A percentile compares a stretch with the other conserved stretches of the same genome.
These are phyloP conservation scores for Tetrahymena thermophila DNA, from an alignment of 73 alveolate species.

Conservation along the genomic window DNA sequence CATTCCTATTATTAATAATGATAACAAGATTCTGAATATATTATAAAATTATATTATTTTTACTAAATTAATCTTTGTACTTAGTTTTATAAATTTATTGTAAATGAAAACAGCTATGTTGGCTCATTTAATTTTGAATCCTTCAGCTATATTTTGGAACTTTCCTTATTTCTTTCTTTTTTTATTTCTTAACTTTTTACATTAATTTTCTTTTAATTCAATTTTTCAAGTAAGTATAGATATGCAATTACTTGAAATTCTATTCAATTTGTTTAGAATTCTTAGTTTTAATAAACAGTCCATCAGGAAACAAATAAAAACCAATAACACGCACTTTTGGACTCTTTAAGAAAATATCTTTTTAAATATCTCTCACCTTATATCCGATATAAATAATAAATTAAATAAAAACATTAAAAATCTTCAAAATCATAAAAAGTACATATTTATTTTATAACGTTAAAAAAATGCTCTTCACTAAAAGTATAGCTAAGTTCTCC, in stretches of 20 bases:
- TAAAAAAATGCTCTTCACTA: neutral
- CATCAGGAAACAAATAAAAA: neutral
- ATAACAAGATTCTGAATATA: too few species aligned
- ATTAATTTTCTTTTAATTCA: neutral
- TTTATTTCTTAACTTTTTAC: too few species aligned
- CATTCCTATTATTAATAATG: too few species aligned
- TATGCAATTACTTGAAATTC: neutral
- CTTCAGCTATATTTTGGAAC: neutral
- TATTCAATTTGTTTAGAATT: neutral
- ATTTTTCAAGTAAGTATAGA: neutral
- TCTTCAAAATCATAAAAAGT: neutral
- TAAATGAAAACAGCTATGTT: neutral
- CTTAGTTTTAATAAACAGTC: neutral
- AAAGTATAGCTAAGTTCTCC: slow-evolving; percentile 1
- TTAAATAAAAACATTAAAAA: neutral
- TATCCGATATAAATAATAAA: neutral
- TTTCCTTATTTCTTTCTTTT: neutral
- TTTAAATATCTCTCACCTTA: neutral
- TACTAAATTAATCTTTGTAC: too few species aligned
- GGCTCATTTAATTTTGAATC: too few species aligned
- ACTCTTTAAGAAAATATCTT: neutral
- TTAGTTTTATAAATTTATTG: neutral
- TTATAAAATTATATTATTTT: too few species aligned
- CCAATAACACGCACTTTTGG: neutral
- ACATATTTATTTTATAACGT: neutral